Conservation (phyloP, 2,329 filamentous ascomycete species). For the Colletotrichum coccodes region DNA sequence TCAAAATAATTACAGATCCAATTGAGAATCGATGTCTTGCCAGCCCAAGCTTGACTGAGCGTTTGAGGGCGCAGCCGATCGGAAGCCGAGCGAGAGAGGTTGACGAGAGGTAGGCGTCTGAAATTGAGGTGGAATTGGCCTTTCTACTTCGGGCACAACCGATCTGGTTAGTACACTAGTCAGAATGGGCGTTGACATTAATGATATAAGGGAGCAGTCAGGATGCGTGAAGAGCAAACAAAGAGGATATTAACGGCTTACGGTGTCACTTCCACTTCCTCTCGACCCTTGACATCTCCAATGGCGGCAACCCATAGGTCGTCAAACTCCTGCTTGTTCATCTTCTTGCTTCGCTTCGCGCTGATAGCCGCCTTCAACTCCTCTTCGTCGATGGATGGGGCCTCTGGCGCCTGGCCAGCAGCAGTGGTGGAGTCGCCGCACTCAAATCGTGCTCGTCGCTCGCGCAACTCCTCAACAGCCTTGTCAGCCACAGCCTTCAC, state of each 20-base stretch:
- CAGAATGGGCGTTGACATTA: slow-evolving; percentile 53
- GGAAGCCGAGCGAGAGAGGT: slow-evolving; percentile 92
- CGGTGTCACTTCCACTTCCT: slow-evolving; percentile 68
- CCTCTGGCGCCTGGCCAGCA: slow-evolving; percentile 66
- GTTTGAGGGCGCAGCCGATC: slow-evolving; percentile 82
- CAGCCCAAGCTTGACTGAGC: slow-evolving; percentile 82
- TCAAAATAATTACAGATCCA: slow-evolving; percentile 69
- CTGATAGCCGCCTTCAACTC: slow-evolving; percentile 82
- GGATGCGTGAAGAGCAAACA: slow-evolving; percentile 16
- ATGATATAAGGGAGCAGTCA: background rate
- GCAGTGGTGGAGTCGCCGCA: slow-evolving; percentile 79
- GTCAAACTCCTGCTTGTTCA: slow-evolving; percentile 90
- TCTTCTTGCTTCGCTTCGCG: slow-evolving; percentile 81
- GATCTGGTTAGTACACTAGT: slow-evolving; percentile 86
- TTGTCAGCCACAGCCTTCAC: slow-evolving; percentile 89
- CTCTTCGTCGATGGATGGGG: slow-evolving; percentile 71
- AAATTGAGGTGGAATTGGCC: slow-evolving; percentile 70
- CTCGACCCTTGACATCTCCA: slow-evolving; percentile 73
- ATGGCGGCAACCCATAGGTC: slow-evolving; percentile 83
- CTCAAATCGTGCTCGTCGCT: slow-evolving; percentile 88
- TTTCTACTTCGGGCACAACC: slow-evolving; percentile 78
- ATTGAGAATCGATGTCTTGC: slow-evolving; percentile 88
- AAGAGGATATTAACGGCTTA: slow-evolving; percentile 55
- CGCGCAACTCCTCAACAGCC: slow-evolving; percentile 85
- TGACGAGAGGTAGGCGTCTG: slow-evolving; percentile 76